phyloP scores from a whole-genome alignment of 148 eudicot species.

The Heliosperma pusillum region DNA sequence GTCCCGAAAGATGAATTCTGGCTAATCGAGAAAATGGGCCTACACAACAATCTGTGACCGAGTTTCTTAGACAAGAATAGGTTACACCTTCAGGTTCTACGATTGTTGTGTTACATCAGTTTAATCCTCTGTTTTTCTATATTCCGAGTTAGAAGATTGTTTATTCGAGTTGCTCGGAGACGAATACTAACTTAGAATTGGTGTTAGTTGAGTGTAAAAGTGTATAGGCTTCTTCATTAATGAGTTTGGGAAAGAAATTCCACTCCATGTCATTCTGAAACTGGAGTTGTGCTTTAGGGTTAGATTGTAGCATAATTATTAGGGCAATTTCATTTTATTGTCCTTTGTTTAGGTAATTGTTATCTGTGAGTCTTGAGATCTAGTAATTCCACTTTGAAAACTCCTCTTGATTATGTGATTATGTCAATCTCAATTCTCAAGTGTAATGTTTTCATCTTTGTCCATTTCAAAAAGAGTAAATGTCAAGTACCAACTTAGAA shows the following conservation, averaged over 20 bases:
- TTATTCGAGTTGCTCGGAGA: background rate
- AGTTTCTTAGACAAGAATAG: background rate
- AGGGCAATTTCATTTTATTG: too few species aligned
- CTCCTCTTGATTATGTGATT: too few species aligned
- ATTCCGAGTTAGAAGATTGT: background rate
- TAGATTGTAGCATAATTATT: too few species aligned
- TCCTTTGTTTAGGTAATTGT: background rate
- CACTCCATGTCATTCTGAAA: background rate
- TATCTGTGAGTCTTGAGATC: too few species aligned
- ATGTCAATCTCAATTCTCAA: too few species aligned
- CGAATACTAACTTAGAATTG: constrained; percentile 14
- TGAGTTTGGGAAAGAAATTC: constrained; percentile 4
- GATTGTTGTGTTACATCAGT: background rate
- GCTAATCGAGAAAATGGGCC: background rate
- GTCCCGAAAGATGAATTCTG: background rate
- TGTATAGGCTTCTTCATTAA: constrained; percentile 14
- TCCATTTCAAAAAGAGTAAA: too few species aligned
- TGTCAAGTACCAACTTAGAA: too few species aligned
- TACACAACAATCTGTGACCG: too few species aligned
- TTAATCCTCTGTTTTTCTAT: background rate
- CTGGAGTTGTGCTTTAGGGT: too few species aligned
- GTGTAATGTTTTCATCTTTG: too few species aligned
- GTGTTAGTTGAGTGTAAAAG: constrained; percentile 19
- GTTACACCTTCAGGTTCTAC: background rate
- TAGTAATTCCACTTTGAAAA: too few species aligned